These are phyloP conservation scores for Pythium brachiatum DNA, from an alignment of 352 stramenopile genomes.

Conservation along the genomic window DNA sequence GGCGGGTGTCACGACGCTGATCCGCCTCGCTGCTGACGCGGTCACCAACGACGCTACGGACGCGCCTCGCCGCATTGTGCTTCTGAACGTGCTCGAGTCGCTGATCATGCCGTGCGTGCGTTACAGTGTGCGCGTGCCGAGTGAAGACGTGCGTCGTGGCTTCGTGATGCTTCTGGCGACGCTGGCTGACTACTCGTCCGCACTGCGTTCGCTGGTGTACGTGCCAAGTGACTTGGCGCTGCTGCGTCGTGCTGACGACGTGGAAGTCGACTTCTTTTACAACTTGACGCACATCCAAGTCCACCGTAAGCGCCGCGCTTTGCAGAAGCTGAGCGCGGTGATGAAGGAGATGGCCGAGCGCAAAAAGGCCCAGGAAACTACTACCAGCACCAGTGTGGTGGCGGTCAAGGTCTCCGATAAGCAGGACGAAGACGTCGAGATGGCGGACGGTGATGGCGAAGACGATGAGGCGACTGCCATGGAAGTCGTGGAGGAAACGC, in stretches of 20 bases:
- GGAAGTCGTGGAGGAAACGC: conserved; percentile 23
- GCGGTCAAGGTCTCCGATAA: neutral
- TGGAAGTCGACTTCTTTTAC: conserved; percentile 98
- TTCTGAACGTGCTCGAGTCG: conserved; percentile 81
- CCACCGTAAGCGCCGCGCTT: conserved; percentile 91
- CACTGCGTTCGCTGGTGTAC: conserved; percentile 43
- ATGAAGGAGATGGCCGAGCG: conserved; percentile 75
- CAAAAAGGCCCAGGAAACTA: conserved; percentile 28
- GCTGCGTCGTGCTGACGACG: conserved; percentile 78
- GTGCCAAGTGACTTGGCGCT: conserved; percentile 68
- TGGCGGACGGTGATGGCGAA: conserved; percentile 12
- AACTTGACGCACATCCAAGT: conserved; percentile 99
- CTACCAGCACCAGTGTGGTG: neutral
- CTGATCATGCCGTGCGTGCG: conserved; percentile 88
- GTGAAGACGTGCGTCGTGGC: conserved; percentile 75
- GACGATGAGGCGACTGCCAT: conserved; percentile 11
- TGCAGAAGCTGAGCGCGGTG: conserved; percentile 88
- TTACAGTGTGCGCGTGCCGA: conserved; percentile 70
- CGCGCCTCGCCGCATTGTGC: conserved; percentile 18
- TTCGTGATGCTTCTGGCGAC: conserved; percentile 84
- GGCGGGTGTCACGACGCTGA: conserved; percentile 51
- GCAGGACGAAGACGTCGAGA: conserved; percentile 10
- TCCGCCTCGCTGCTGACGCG: conserved; percentile 37
- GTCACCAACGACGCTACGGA: conserved; percentile 22
- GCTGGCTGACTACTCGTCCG: conserved; percentile 48